Percentiles rank a stretch among this genome's conserved stretches.
Conservation (phyloP, 106 monocot genomes). For the Dendrobium nobile region DNA sequence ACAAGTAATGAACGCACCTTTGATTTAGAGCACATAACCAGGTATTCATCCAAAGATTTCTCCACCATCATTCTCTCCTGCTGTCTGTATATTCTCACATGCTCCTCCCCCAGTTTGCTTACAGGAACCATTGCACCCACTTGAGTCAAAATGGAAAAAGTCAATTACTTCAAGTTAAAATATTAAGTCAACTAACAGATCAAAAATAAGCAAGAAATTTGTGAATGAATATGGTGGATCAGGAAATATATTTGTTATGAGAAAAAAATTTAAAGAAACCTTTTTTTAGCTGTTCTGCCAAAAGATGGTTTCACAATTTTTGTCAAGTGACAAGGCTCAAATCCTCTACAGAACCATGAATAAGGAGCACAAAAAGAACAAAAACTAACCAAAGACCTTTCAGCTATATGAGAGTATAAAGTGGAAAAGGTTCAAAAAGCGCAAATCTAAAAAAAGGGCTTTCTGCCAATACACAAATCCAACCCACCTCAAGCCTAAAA, state of each 20-base stretch:
- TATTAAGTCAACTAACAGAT: background rate
- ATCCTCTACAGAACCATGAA: too few relatives aligned
- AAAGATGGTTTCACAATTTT: background rate
- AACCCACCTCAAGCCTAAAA: background rate
- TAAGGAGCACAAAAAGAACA: too few relatives aligned
- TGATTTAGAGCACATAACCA: conserved; percentile 9
- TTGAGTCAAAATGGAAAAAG: conserved; percentile 3
- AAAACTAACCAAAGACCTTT: too few relatives aligned
- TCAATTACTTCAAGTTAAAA: background rate
- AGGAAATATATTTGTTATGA: background rate
- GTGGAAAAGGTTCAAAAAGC: background rate
- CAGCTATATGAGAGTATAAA: background rate
- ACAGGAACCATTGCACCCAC: conserved; percentile 24
- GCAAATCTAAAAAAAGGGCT: background rate
- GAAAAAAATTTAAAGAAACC: too few relatives aligned
- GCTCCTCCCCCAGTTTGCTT: conserved; percentile 2
- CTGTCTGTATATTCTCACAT: conserved; percentile 11
- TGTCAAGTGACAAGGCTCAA: background rate
- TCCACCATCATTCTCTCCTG: conserved; percentile 15
- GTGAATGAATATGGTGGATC: background rate
- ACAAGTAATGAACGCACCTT: conserved; percentile 13
- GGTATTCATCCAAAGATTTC: conserved; percentile 16
- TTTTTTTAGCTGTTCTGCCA: background rate
- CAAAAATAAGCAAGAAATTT: background rate
- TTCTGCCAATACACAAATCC: background rate